These are phyloP conservation scores for Eutrema heterophyllum DNA, from an alignment of 345 rosid genomes.

Conservation along the genomic window DNA sequence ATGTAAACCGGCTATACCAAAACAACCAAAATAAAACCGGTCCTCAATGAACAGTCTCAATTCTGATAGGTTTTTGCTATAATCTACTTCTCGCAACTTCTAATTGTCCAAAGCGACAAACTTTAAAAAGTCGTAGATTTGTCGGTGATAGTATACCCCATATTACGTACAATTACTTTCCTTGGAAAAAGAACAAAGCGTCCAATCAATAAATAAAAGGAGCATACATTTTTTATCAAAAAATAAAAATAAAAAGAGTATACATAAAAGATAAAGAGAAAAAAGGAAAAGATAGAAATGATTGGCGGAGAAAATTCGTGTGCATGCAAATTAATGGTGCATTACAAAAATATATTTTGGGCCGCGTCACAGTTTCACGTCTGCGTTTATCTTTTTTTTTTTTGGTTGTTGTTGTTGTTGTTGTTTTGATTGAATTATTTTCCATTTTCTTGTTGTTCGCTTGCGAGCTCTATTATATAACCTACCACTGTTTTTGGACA, in stretches of 20 bases:
- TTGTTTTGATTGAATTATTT: background rate
- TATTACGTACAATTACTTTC: background rate
- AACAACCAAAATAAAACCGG: background rate
- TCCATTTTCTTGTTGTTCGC: background rate
- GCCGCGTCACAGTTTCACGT: conserved; percentile 15
- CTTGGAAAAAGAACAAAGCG: background rate
- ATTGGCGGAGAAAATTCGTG: background rate
- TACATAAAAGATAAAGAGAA: background rate
- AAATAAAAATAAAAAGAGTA: background rate
- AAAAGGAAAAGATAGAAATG: background rate
- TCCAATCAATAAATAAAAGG: background rate
- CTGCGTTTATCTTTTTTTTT: background rate
- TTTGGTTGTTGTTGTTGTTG: too few species aligned
- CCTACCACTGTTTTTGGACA: background rate
- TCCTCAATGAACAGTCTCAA: background rate
- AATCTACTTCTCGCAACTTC: background rate
- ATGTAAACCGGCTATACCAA: background rate
- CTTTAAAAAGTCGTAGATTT: background rate
- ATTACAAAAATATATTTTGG: background rate
- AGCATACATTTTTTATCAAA: too few species aligned
- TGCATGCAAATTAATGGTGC: background rate
- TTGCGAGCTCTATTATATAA: background rate
- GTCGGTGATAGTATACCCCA: background rate
- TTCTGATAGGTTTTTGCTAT: background rate
- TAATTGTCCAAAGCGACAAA: background rate